Evolutionary conservation across 2,329 filamentous ascomycete genomes (phyloP).

Genomic region (Diaporthe ilicicola): DNA sequence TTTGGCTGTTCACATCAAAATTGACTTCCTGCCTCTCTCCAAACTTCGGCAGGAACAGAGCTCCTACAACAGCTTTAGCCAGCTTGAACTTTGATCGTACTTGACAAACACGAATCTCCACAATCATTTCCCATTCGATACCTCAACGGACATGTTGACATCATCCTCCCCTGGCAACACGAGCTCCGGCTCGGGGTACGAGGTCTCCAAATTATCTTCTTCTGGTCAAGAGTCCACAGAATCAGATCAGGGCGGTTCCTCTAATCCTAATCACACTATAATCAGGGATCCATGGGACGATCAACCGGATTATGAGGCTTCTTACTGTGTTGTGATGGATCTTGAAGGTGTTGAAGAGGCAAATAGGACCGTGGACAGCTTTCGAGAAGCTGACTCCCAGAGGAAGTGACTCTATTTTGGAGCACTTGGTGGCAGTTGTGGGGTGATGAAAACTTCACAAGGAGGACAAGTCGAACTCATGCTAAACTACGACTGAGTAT

Average conservation of each 20-base stretch:
- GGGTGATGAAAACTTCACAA: neutral
- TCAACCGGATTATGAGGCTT: constrained; percentile 8
- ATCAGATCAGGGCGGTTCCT: neutral
- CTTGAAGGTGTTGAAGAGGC: constrained; percentile 15
- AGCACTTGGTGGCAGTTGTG: neutral
- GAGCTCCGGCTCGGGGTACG: neutral
- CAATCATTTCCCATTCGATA: neutral
- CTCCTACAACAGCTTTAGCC: neutral
- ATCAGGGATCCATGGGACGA: constrained; percentile 9
- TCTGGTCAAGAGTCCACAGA: neutral
- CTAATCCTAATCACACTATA: constrained; percentile 10
- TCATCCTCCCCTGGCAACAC: neutral
- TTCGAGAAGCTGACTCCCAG: neutral
- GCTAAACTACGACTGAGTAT: neutral
- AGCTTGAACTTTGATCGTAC: neutral
- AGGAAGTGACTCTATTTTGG: neutral
- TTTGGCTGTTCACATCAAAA: neutral
- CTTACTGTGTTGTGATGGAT: constrained; percentile 17
- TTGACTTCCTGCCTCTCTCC: neutral
- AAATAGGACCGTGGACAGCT: constrained; percentile 9
- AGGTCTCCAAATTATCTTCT: neutral
- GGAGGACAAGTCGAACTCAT: no score
- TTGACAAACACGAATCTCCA: no score
- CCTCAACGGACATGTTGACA: neutral
- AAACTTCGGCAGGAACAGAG: neutral